Evolutionary conservation across 2,329 filamentous ascomycete genomes (phyloP), one percentile per base, ranked within the genome.

Genomic region (Aspergillus sp.): DNA sequence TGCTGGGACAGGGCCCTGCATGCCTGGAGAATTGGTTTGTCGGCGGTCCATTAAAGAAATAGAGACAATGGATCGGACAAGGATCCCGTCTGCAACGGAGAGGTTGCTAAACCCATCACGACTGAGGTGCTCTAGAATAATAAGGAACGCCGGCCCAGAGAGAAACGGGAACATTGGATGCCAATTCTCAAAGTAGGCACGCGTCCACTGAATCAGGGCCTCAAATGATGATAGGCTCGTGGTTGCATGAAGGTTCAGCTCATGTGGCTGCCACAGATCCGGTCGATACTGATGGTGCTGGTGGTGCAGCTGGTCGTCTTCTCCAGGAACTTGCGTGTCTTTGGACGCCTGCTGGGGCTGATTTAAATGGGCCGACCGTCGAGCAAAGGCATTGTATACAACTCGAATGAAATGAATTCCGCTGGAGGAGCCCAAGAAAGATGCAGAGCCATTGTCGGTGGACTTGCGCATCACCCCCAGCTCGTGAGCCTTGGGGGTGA

Each of bases 361-460:
- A 17, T 64, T 63, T 15, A 71, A 43, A 51, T 70, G 68, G 14
- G 69, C 69, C 15, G 69, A 69, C 37, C 70, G 66, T 50, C 71
- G 72, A 2, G 77, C 70, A 31, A 85, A 74, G 1, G 81, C 77
- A 33, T 79, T 70, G 43, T 84, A 83, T 2, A 85, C 83, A 19
- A 80, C 79, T 6, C 81, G 78, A 35, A 85, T 81, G 63, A 85
- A 85, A 63, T 84, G 79, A n/a, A 85, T 84, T 1, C 83, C 83
- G 58, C 82, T 84, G 15, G 81, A 80, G 51, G 82, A 84, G 4
- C 83, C 83, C 4, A 85, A 77, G 55, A 86, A 86, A 0, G 79
- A 81, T 14, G 82, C 78, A 3, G 78, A 78, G 21, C 76, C 79
- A 31, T 77, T 73, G 27, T 76, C 76, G 15, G 74, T 76, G 27